Conservation (phyloP, 345 rosid species). For the Theobroma cacao region DNA sequence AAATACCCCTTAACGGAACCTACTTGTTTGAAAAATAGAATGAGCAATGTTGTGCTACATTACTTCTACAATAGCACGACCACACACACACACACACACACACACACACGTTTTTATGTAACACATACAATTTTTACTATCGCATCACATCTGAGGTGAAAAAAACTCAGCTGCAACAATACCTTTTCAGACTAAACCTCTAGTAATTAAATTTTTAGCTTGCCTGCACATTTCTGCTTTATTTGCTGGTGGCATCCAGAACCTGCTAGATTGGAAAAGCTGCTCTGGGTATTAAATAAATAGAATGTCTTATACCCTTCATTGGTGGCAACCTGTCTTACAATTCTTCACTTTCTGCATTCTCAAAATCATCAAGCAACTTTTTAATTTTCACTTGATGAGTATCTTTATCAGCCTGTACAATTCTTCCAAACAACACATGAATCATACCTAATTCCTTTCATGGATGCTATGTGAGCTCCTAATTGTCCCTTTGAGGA, state of each 20-base stretch:
- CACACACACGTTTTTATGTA: background rate
- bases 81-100: background rate
- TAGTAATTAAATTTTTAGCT: background rate
- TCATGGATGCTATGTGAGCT: no score
- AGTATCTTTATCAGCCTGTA: no score
- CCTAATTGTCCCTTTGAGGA: no score
- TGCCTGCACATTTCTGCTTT: background rate
- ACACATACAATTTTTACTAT: background rate
- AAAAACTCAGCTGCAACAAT: background rate
- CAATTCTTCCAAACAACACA: no score
- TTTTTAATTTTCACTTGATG: no score
- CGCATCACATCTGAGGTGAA: background rate
- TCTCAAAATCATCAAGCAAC: no score
- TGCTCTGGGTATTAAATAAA: no score
- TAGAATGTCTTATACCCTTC: no score
- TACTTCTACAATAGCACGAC: background rate
- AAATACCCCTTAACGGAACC: background rate
- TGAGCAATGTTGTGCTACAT: background rate
- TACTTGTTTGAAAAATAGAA: background rate
- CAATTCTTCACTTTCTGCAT: no score
- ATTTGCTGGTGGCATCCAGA: background rate
- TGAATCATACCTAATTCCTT: no score
- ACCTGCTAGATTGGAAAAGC: background rate
- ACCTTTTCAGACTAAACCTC: background rate
- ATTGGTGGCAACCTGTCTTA: no score